A percentile compares a stretch with the other conserved stretches of the same genome.
Evolutionary conservation across 2,329 filamentous ascomycete genomes (phyloP).

Genomic region (Dothistroma pini): DNA sequence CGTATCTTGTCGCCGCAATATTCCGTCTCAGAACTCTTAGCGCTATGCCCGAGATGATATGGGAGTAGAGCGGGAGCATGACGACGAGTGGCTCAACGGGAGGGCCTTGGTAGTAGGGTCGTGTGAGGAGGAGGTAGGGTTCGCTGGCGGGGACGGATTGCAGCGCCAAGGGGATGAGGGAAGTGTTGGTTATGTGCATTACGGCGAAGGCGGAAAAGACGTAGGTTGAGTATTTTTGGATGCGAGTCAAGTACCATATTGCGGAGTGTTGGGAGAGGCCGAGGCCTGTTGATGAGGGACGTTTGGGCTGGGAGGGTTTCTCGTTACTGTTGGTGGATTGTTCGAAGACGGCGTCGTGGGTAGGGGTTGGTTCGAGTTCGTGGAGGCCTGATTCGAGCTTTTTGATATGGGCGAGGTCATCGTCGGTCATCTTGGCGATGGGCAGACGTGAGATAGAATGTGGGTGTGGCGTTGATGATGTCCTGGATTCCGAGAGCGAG

Average conservation of each 20-base stretch:
- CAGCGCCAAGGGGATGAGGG: slow-evolving; percentile 72
- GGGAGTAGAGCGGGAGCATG: slow-evolving; percentile 67
- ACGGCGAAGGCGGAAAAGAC: slow-evolving; percentile 72
- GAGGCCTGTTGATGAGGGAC: slow-evolving; percentile 41
- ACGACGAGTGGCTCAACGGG: slow-evolving; percentile 77
- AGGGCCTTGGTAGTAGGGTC: slow-evolving; percentile 86
- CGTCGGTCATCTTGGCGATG: slow-evolving; percentile 30
- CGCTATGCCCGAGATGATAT: slow-evolving; percentile 72
- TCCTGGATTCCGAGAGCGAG: background rate
- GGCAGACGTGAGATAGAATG: background rate
- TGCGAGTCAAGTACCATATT: slow-evolving; percentile 70
- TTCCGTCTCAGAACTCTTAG: slow-evolving; percentile 71
- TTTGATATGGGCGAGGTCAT: slow-evolving; percentile 24
- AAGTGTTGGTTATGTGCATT: slow-evolving; percentile 77
- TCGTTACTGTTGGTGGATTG: slow-evolving; percentile 10
- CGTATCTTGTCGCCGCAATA: slow-evolving; percentile 70
- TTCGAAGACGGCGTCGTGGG: slow-evolving; percentile 46
- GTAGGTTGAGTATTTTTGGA: slow-evolving; percentile 89
- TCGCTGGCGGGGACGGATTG: slow-evolving; percentile 71
- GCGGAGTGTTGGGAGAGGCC: slow-evolving; percentile 65
- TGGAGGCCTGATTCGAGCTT: slow-evolving; percentile 48
- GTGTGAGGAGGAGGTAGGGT: slow-evolving; percentile 81
- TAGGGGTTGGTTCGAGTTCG: slow-evolving; percentile 78
- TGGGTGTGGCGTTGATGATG: background rate
- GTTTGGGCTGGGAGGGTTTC: slow-evolving; percentile 14